phyloP scores from a whole-genome alignment of 2,329 filamentous ascomycete species.

The Myriangium duriaei region DNA sequence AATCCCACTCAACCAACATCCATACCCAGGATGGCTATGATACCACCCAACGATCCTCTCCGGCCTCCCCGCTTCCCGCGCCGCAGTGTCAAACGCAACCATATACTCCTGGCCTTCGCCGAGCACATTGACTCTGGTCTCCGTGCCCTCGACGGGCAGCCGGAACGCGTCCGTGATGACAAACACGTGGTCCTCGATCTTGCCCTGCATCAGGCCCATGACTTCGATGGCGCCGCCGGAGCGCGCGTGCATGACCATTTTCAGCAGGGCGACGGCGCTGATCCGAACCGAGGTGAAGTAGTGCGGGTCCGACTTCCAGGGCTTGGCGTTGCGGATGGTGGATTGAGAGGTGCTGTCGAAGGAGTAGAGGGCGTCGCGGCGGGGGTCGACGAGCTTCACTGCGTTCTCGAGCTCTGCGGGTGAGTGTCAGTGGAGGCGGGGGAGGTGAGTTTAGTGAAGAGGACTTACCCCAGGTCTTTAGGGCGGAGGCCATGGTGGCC shows the following conservation, averaged over 20 bases:
- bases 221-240: conserved; percentile 84
- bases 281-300: conserved; percentile 93
- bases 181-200: conserved; percentile 72
- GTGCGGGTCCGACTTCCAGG: conserved; percentile 67
- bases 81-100: conserved; percentile 67
- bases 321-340: conserved; percentile 48
- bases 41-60: conserved; percentile 98
- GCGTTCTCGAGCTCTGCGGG: conserved; percentile 73
- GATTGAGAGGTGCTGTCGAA: conserved; percentile 62
- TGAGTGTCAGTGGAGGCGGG: conserved; percentile 6
- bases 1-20: conserved; percentile 94
- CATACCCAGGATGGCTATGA: conserved; percentile 93
- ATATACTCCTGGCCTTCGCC: conserved; percentile 96
- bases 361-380: conserved; percentile 81
- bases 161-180: conserved; percentile 91
- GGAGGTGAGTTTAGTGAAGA: background rate
- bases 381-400: conserved; percentile 65
- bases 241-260: conserved; percentile 99
- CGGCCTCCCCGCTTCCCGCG: conserved; percentile 60
- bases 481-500: conserved; percentile 12
- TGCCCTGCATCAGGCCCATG: conserved; percentile 97
- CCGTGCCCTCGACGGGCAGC: conserved; percentile 92
- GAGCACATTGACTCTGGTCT: conserved; percentile 93
- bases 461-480: conserved; percentile 13
- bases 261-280: conserved; percentile 83